These are phyloP conservation scores for Puccinia novopanici DNA, from an alignment of 1,284 basidiomycete species.

Conservation along the genomic window DNA sequence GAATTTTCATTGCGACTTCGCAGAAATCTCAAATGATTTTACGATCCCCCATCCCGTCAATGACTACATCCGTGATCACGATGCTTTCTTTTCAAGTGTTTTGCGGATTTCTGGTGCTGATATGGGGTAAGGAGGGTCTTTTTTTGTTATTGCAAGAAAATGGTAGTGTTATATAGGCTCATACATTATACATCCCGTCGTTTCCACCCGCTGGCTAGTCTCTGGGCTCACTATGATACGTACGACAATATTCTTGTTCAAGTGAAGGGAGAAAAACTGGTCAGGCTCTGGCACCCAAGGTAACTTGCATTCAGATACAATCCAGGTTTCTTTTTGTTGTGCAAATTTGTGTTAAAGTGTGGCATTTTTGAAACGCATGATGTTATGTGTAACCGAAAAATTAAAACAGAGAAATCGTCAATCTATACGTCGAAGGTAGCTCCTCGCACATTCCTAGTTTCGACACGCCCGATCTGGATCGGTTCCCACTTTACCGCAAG, in stretches of 20 bases:
- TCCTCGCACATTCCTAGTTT: slow-evolving; percentile 46
- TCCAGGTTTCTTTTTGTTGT: not conserved
- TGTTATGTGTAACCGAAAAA: not conserved
- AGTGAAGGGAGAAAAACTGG: slow-evolving; percentile 38
- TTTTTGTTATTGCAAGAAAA: not conserved
- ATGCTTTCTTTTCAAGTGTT: slow-evolving; percentile 45
- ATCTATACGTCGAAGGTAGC: slow-evolving; percentile 49
- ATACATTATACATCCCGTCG: not conserved
- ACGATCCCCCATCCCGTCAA: slow-evolving; percentile 31
- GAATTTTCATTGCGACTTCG: slow-evolving; percentile 40
- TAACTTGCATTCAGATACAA: not conserved
- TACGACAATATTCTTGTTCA: slow-evolving; percentile 50
- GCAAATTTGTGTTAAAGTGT: not conserved
- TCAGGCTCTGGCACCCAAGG: slow-evolving; percentile 50
- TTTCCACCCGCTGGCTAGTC: slow-evolving; percentile 11
- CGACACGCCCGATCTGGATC: slow-evolving; percentile 41
- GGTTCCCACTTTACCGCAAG: slow-evolving; percentile 48
- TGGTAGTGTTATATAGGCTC: not conserved
- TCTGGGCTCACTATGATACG: slow-evolving; percentile 50
- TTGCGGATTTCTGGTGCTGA: slow-evolving; percentile 46
- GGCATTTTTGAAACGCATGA: not conserved
- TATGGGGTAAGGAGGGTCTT: slow-evolving; percentile 41
- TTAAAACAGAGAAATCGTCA: slow-evolving; percentile 28
- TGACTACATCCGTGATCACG: not conserved
- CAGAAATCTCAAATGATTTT: slow-evolving; percentile 38